A percentile compares a stretch with the other conserved stretches of the same genome.
Evolutionary conservation across 352 stramenopile genomes (phyloP).

Genomic region (Blastocystis sp.): DNA sequence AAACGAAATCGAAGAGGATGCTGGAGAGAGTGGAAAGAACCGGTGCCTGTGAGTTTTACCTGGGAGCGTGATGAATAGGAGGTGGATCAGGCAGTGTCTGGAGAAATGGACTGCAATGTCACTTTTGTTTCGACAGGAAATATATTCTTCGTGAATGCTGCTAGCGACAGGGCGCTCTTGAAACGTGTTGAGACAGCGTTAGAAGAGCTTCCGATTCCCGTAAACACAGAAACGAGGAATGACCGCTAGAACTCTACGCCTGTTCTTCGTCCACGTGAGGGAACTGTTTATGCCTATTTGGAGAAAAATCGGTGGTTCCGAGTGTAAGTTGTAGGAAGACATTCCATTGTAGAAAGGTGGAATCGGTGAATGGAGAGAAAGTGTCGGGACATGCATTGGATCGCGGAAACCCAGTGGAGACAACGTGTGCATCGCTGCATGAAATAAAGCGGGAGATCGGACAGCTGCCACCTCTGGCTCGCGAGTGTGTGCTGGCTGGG

Average conservation of each 20-base stretch:
- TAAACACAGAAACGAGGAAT: slow-evolving; percentile 86
- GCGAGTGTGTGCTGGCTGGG: slow-evolving; percentile 77
- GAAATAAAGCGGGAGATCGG: slow-evolving; percentile 80
- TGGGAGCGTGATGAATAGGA: slow-evolving; percentile 68
- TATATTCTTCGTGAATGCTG: slow-evolving; percentile 86
- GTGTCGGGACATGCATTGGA: slow-evolving; percentile 76
- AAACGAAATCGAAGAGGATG: slow-evolving; percentile 86
- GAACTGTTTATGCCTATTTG: not conserved
- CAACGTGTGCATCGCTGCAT: slow-evolving; percentile 77
- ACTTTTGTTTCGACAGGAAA: slow-evolving; percentile 86
- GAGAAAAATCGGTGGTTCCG: not conserved
- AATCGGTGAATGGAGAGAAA: slow-evolving; percentile 64
- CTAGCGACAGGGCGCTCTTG: slow-evolving; percentile 68
- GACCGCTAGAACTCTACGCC: slow-evolving; percentile 71
- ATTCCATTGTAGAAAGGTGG: slow-evolving; percentile 44
- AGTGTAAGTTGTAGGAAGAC: not conserved
- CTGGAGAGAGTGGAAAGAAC: slow-evolving; percentile 79
- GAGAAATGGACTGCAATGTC: slow-evolving; percentile 75
- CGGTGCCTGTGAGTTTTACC: slow-evolving; percentile 65
- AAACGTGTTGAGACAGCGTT: not conserved
- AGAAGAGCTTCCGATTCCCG: slow-evolving; percentile 69
- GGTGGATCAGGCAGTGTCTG: slow-evolving; percentile 69
- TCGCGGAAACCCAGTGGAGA: slow-evolving; percentile 84
- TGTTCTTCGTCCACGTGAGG: not conserved
- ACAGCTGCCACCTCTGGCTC: slow-evolving; percentile 80